Conservation (phyloP, 805 yeast genomes). For the Zygoascus bituminiphila region DNA sequence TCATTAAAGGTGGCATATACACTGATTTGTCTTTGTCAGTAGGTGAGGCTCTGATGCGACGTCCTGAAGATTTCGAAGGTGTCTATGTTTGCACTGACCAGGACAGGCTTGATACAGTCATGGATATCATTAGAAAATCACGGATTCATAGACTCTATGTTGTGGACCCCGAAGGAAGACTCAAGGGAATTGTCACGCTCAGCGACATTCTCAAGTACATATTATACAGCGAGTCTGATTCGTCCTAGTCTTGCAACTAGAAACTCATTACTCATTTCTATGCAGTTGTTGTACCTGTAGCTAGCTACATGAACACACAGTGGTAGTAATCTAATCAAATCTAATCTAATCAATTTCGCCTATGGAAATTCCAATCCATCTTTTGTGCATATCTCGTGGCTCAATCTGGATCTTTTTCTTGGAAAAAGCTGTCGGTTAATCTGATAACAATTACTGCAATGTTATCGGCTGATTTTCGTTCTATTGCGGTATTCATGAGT, state of each 20-base stretch:
- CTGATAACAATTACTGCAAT: conserved; percentile 84
- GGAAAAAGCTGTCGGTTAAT: conserved; percentile 21
- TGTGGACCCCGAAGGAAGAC: conserved; percentile 71
- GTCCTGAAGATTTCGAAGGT: conserved; percentile 95
- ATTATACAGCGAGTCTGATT: conserved; percentile 46
- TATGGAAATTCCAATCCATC: not conserved
- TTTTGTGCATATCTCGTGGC: not conserved
- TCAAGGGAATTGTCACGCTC: conserved; percentile 79
- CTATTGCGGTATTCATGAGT: conserved; percentile 65
- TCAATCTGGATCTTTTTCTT: too few relatives aligned
- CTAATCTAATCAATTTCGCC: not conserved
- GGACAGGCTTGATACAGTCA: conserved; percentile 78
- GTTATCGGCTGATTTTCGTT: conserved; percentile 76
- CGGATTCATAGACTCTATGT: conserved; percentile 87
- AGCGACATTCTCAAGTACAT: conserved; percentile 86
- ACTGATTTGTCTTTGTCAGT: conserved; percentile 84
- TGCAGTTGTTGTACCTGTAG: not conserved
- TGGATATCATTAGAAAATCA: conserved; percentile 88
- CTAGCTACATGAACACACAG: not conserved
- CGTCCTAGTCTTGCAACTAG: too few relatives aligned
- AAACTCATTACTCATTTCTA: not conserved
- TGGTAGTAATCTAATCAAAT: not conserved
- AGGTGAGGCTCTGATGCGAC: conserved; percentile 90
- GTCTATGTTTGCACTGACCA: conserved; percentile 88
- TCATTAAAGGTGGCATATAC: conserved; percentile 90